phyloP scores from a whole-genome alignment of 2,329 filamentous ascomycete species.

The Fusarium agapanthi region DNA sequence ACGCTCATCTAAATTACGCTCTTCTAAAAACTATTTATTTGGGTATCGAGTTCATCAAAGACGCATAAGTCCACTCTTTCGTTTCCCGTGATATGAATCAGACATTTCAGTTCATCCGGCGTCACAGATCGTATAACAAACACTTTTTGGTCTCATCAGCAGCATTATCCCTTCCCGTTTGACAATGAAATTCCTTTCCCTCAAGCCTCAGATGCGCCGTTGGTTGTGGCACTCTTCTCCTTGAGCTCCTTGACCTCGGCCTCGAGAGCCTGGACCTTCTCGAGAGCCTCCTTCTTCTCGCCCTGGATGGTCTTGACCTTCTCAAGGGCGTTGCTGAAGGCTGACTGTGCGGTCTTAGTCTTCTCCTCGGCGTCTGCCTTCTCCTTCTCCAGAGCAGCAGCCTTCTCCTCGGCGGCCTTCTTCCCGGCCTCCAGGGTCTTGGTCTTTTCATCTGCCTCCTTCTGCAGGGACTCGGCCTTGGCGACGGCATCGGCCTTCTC shows the following conservation, averaged over 20 bases:
- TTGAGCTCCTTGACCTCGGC: constrained; percentile 32
- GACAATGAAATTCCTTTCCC: not conserved
- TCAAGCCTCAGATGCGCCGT: constrained; percentile 31
- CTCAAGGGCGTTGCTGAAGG: constrained; percentile 17
- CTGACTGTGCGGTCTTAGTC: constrained; percentile 19
- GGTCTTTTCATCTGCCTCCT: constrained; percentile 14
- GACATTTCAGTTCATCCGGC: constrained; percentile 38
- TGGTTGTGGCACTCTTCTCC: constrained; percentile 27
- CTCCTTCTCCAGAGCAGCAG: constrained; percentile 11
- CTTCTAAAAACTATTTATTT: constrained; percentile 42
- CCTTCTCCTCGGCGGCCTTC: constrained; percentile 4
- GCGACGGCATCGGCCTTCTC: constrained; percentile 22
- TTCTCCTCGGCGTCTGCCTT: constrained; percentile 27
- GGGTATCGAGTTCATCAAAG: constrained; percentile 46
- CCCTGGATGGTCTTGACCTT: constrained; percentile 14
- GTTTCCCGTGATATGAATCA: constrained; percentile 42
- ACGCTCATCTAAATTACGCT: constrained; percentile 36
- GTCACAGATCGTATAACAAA: constrained; percentile 36
- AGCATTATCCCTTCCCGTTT: constrained; percentile 19
- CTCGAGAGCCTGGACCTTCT: constrained; percentile 31
- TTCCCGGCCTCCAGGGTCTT: constrained; percentile 12
- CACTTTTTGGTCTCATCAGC: constrained; percentile 31
- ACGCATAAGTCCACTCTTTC: constrained; percentile 43
- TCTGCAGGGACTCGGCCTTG: constrained; percentile 7
- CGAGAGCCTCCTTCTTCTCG: constrained; percentile 33